Conservation (phyloP, 495 filamentous ascomycete species). For the Aspergillus panamensis region DNA sequence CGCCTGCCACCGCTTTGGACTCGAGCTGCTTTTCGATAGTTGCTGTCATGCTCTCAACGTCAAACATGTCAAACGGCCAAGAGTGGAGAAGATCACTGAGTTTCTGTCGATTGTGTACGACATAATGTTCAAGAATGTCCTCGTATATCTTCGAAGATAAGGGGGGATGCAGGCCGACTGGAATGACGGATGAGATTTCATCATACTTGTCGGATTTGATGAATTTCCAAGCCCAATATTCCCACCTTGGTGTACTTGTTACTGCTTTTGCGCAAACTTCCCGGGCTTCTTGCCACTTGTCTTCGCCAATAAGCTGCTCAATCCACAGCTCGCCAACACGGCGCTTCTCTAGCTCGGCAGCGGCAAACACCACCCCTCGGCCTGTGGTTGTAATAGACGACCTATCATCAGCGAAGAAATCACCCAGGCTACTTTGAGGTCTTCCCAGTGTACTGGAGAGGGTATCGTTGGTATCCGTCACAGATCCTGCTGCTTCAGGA, state of each 20-base stretch:
- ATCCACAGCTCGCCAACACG: conserved; percentile 92
- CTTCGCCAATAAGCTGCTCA: conserved; percentile 68
- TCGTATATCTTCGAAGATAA: conserved; percentile 85
- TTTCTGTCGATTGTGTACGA: conserved; percentile 61
- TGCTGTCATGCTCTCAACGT: conserved; percentile 62
- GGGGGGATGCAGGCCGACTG: conserved; percentile 69
- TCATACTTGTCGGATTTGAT: conserved; percentile 78
- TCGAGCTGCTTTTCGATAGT: conserved; percentile 72
- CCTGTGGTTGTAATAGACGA: conserved; percentile 54
- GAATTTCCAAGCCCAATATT: conserved; percentile 91
- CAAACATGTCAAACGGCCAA: conserved; percentile 84
- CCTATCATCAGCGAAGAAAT: conserved; percentile 74
- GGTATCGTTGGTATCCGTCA: conserved; percentile 49
- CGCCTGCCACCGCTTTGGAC: conserved; percentile 61
- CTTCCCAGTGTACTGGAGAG: conserved; percentile 51
- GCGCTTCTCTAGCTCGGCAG: conserved; percentile 83
- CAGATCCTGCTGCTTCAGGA: conserved; percentile 50
- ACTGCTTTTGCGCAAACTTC: conserved; percentile 76
- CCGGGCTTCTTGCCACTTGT: conserved; percentile 75
- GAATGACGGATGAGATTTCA: conserved; percentile 83
- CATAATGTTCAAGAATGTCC: conserved; percentile 79
- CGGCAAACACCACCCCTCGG: conserved; percentile 50
- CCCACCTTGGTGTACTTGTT: conserved; percentile 76
- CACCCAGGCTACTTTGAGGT: conserved; percentile 56
- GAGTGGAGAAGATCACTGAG: conserved; percentile 75